A percentile compares a stretch with the other conserved stretches of the same genome.
These are phyloP conservation scores for Linum usitatissimum DNA, from an alignment of 345 rosid species.

Conservation along the genomic window DNA sequence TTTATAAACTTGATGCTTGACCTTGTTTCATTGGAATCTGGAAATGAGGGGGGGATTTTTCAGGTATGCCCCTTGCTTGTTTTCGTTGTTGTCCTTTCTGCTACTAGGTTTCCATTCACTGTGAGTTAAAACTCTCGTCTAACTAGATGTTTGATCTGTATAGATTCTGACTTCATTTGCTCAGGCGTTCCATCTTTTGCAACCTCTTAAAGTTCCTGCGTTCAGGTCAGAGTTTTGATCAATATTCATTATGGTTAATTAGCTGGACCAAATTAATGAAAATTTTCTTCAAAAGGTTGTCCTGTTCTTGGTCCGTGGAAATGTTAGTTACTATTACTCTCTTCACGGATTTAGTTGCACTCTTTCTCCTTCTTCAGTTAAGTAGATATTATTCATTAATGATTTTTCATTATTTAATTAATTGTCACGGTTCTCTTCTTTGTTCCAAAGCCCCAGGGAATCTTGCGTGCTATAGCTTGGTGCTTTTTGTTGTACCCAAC, in stretches of 20 bases:
- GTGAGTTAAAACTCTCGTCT: neutral
- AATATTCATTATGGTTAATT: neutral
- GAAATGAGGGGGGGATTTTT: constrained; percentile 53
- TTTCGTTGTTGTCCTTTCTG: constrained; percentile 1
- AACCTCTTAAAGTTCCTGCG: constrained; percentile 84
- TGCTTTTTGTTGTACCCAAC: neutral
- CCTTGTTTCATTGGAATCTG: constrained; percentile 51
- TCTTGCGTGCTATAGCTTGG: neutral
- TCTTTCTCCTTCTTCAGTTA: neutral
- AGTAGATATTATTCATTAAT: neutral
- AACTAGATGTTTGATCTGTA: constrained; percentile 1
- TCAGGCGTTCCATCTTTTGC: constrained; percentile 73
- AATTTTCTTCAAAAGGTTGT: neutral
- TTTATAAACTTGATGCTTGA: constrained; percentile 72
- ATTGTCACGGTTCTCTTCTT: neutral
- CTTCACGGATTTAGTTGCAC: neutral
- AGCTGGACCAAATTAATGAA: too few species aligned
- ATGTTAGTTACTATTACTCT: neutral
- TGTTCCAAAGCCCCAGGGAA: neutral
- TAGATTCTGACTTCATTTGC: constrained; percentile 89
- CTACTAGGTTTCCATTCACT: neutral
- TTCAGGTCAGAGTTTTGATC: constrained; percentile 52
- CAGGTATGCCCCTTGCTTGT: constrained; percentile 40
- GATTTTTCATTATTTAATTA: neutral
- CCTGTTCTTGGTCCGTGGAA: neutral